These are phyloP conservation scores for Colletotrichum neosansevieriae DNA, from an alignment of 2,329 filamentous ascomycete species.

Conservation along the genomic window DNA sequence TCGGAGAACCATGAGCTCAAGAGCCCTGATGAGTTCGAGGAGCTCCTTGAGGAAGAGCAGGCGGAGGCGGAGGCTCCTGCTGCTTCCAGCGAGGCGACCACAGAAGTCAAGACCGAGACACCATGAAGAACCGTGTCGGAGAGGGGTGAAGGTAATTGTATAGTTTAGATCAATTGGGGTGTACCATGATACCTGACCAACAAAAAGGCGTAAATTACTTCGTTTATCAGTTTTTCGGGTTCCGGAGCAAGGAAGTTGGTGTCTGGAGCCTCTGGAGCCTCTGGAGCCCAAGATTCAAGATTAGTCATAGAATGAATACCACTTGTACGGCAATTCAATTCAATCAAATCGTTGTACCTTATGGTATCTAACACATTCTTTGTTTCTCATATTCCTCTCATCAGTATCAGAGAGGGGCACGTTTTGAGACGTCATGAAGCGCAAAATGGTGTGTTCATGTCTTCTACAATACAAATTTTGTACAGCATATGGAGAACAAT, in stretches of 20 bases:
- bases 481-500: constrained; percentile 32
- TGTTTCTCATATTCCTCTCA: background rate
- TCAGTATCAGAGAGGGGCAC: background rate
- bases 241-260: constrained; percentile 32
- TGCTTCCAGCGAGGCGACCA: background rate
- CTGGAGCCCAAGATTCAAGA: constrained; percentile 25
- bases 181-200: constrained; percentile 41
- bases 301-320: constrained; percentile 39
- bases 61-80: background rate
- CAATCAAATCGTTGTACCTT: background rate
- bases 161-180: constrained; percentile 39
- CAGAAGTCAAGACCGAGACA: constrained; percentile 26
- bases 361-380: no score
- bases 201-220: constrained; percentile 40
- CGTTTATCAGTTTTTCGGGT: constrained; percentile 25
- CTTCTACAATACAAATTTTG: constrained; percentile 38
- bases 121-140: constrained; percentile 20
- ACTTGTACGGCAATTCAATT: constrained; percentile 10
- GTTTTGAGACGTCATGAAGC: background rate
- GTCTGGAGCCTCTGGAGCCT: constrained; percentile 28
- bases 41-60: constrained; percentile 25
- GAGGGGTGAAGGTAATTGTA: constrained; percentile 22
- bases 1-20: constrained; percentile 31
- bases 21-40: constrained; percentile 38
- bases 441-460: constrained; percentile 35